A percentile compares a stretch with the other conserved stretches of the same genome.
These are phyloP conservation scores for Globisporangium apiculatum DNA, from an alignment of 352 stramenopile genomes.

Conservation along the genomic window DNA sequence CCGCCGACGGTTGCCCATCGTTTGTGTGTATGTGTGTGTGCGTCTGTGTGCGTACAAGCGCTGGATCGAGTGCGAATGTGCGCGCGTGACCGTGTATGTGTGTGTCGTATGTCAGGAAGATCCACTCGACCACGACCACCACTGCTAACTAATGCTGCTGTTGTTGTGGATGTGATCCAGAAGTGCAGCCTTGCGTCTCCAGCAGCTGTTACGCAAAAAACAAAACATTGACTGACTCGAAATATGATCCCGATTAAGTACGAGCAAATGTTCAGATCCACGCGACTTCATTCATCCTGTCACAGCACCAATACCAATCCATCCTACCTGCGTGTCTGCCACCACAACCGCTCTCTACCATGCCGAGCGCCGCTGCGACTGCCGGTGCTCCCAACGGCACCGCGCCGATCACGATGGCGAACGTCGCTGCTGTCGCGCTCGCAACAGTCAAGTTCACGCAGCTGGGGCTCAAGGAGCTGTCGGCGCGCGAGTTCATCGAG, in stretches of 20 bases:
- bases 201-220: background rate
- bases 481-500: conserved; percentile 55
- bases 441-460: conserved; percentile 27
- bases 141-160: background rate
- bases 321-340: background rate
- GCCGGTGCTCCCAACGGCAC: too few relatives aligned
- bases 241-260: background rate
- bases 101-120: too few relatives aligned
- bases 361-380: too few relatives aligned
- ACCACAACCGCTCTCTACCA: background rate
- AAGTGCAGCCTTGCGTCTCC: background rate
- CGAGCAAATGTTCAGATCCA: background rate
- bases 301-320: background rate
- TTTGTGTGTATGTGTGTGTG: background rate
- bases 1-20: conserved; percentile 59
- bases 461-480: conserved; percentile 24
- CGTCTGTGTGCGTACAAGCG: background rate
- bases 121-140: too few relatives aligned
- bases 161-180: background rate
- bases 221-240: background rate
- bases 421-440: background rate
- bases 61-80: background rate
- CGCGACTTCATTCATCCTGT: too few relatives aligned
- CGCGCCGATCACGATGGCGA: background rate
- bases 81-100: background rate